Conservation (phyloP, 2,329 filamentous ascomycete genomes). For the Davidsoniella neocaledoniae region DNA sequence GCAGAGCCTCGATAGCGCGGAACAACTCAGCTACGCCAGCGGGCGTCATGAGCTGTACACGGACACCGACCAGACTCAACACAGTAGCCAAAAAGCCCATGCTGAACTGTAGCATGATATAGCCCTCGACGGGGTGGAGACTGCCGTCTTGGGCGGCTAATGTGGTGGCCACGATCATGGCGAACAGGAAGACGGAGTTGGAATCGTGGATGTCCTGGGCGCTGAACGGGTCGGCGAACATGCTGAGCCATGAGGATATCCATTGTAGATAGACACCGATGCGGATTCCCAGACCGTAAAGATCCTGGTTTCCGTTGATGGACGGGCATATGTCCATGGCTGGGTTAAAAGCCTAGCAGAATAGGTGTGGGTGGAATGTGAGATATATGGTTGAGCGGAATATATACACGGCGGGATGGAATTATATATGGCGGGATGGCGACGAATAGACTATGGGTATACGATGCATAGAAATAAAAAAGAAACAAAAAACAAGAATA, state of each 20-base stretch:
- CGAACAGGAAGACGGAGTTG: slow-evolving; percentile 11
- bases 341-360: not conserved
- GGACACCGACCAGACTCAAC: slow-evolving; percentile 5
- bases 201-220: slow-evolving; percentile 9
- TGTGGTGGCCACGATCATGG: slow-evolving; percentile 7
- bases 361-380: too few species aligned
- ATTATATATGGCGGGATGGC: not conserved
- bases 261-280: slow-evolving; percentile 18
- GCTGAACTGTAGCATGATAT: slow-evolving; percentile 10
- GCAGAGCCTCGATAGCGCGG: not conserved
- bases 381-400: not conserved
- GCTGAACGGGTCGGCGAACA: slow-evolving; percentile 6
- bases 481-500: not conserved
- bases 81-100: slow-evolving; percentile 5
- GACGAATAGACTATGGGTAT: not conserved
- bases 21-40: not conserved
- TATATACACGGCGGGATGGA: not conserved
- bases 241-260: slow-evolving; percentile 7
- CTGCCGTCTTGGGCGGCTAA: not conserved
- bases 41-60: slow-evolving; percentile 2
- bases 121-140: slow-evolving; percentile 8
- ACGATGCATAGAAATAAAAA: not conserved
- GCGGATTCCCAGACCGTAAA: slow-evolving; percentile 18
- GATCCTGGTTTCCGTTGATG: slow-evolving; percentile 15
- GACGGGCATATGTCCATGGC: not conserved